Base-by-base conservation (phyloP, 1,284 basidiomycete genomes). In the Cystobasidium sp. region DNA sequence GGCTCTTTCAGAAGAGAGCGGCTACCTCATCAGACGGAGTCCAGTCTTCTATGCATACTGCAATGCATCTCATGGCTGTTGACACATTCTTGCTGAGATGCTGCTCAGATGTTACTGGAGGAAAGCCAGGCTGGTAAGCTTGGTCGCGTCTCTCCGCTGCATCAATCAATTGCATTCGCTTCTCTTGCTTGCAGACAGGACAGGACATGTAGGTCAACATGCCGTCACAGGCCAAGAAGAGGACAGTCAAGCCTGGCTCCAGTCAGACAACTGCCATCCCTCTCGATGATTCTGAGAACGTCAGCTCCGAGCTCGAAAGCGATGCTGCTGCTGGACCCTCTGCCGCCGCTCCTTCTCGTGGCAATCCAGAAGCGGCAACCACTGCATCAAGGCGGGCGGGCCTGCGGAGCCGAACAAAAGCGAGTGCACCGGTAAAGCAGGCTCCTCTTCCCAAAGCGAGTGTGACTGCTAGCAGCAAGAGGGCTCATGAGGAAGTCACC, bases 41-140 rank as follows among this genome's bases (percentile, higher is more conserved):
- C 70, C 70, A 73, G 4, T 31, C 63, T 39, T 49, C 62, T 22
- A 73, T 73, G 55, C 62, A 51, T 18, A 73, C 70, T 18, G 63
- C 61, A 3, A 51, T 24, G 47, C 56, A 59, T 63, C 51, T 37
- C 55, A 69, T 67, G 39, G 20, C 24, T 22, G 62, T 37, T 10
- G 9, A 9, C n/a, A n/a, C 16, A 41, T 52, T 20, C 18, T 18
- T 52, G 24, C 24, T 18, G 7, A 24, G 59, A 31, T 62, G 14
- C 22, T 16, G 24, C 22, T 31, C 5, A 31, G 31, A 31, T 31
- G 31, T 31, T 31, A 31, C 31, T 31, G 31, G 31, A 31, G 31
- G 9, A 9, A 44, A 37, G 64, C 64, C 37, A 58, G 18, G 24
- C 16, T 9, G 12, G 6, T 24, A 9, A 56, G 14, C 24, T 14